phyloP scores from a whole-genome alignment of 345 rosid species.

The Corchorus capsularis region DNA sequence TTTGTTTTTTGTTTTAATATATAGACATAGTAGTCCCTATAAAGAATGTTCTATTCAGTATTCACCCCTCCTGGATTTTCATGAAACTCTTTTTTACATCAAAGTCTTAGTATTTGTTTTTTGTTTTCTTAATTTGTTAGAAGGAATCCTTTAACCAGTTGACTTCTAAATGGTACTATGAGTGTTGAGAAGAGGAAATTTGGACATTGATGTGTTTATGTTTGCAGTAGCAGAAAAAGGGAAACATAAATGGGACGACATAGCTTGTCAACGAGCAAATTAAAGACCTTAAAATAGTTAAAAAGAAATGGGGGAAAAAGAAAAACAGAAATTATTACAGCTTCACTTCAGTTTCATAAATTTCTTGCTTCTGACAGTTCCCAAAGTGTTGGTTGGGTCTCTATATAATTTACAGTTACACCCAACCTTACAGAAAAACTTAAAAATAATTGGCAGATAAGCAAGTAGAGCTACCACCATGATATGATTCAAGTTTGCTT shows the following conservation, averaged over 20 bases:
- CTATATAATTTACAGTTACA: slow-evolving; percentile 1
- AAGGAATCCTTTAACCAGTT: neutral
- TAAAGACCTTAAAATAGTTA: neutral
- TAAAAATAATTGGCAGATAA: neutral
- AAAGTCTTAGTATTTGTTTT: no score
- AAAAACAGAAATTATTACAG: neutral
- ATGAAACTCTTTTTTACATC: no score
- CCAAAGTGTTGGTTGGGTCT: neutral
- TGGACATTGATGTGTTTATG: neutral
- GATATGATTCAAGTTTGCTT: no score
- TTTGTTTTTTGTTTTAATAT: no score
- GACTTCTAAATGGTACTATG: neutral
- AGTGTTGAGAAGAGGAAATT: neutral
- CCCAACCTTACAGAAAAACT: neutral
- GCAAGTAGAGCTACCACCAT: neutral
- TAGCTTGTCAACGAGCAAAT: neutral
- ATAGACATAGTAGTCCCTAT: no score
- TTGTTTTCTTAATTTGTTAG: no score
- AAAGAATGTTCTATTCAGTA: no score
- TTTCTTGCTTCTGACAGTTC: slow-evolving; percentile 15
- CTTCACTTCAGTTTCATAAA: neutral
- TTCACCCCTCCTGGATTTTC: no score
- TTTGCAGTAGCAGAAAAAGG: neutral
- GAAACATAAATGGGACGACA: neutral
- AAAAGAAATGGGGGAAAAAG: neutral